These are phyloP conservation scores for Brassica napus DNA, from an alignment of 345 rosid species.

Conservation along the genomic window Da-Ae NC_063442.1:41545501-41546000, in stretches of 20 bases:
- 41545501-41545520: too few species aligned
- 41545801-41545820: conserved; percentile 44
- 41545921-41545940: conserved; percentile 85
- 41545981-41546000: not conserved
- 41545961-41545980: conserved; percentile 6
- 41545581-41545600: conserved; percentile 96
- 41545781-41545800: conserved; percentile 99
- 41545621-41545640: conserved; percentile 97
- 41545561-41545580: conserved; percentile 62
- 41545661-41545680: conserved; percentile 92
- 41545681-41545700: conserved; percentile 98
- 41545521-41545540: not conserved
- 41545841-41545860: not conserved
- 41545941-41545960: conserved; percentile 60
- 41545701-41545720: conserved; percentile 99
- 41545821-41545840: conserved; percentile 2
- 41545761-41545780: conserved; percentile 95
- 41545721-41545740: conserved; percentile 99
- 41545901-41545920: conserved; percentile 94
- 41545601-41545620: conserved; percentile 96
- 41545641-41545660: conserved; percentile 94
- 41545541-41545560: not conserved
- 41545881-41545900: conserved; percentile 65
- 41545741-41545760: conserved; percentile 97
- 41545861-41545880: not conserved